Conservation (phyloP, 768 basidiomycete genomes). For the Amanita rubescens region DNA sequence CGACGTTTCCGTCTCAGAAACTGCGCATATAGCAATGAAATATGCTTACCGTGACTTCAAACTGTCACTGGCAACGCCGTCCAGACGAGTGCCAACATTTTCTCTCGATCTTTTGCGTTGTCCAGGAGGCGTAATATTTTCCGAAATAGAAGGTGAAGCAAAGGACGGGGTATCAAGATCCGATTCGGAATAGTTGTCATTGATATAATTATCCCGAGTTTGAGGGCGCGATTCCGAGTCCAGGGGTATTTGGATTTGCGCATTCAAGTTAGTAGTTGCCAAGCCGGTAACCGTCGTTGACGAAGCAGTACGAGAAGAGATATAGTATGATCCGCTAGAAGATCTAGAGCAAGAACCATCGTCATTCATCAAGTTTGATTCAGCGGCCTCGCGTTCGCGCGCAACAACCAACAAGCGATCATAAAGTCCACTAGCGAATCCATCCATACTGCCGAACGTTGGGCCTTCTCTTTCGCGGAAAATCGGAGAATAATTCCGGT, state of each 20-base stretch:
- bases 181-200: neutral
- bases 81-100: no score
- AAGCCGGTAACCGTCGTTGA: neutral
- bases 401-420: conserved; percentile 3
- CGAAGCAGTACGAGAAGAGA: neutral
- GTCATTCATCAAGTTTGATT: no score
- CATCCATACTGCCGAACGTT: neutral
- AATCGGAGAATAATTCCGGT: neutral
- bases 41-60: neutral
- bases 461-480: neutral
- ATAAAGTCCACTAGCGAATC: neutral
- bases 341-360: neutral
- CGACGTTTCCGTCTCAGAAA: neutral
- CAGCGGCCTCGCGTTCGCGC: neutral
- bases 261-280: neutral
- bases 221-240: no score
- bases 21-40: neutral
- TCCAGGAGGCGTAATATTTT: conserved; percentile 2
- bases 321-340: neutral
- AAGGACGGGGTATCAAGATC: conserved; percentile 4
- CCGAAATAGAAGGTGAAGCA: conserved; percentile 2
- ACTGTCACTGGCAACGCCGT: neutral
- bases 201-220: neutral
- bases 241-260: neutral
- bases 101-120: neutral